phyloP scores from a whole-genome alignment of 2,329 filamentous ascomycete genomes.

The Chrysoporthe puriensis region DNA sequence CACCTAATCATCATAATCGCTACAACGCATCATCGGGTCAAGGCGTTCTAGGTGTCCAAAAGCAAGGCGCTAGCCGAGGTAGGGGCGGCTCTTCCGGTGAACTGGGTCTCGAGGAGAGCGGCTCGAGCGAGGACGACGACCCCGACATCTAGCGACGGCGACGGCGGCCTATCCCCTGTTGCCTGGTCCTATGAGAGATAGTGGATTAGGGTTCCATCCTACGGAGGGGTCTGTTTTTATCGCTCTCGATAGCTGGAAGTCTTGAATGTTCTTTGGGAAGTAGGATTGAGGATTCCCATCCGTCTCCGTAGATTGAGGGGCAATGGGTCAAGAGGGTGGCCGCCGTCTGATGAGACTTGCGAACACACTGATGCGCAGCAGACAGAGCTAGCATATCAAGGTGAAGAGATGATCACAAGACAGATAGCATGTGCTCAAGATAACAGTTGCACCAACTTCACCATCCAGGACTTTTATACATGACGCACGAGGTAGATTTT shows the following conservation, averaged over 20 bases:
- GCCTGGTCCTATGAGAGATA: slow-evolving; percentile 59
- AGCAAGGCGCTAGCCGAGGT: slow-evolving; percentile 35
- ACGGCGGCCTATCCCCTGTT: slow-evolving; percentile 70
- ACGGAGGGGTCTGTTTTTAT: slow-evolving; percentile 10
- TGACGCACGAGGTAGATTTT: background rate
- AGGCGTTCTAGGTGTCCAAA: slow-evolving; percentile 59
- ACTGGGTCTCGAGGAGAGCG: slow-evolving; percentile 47
- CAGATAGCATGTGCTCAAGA: background rate
- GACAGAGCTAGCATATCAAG: background rate
- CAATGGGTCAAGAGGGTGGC: slow-evolving; percentile 66
- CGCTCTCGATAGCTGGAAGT: slow-evolving; percentile 14
- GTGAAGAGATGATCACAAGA: background rate
- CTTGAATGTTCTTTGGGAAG: slow-evolving; percentile 8
- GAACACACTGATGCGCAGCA: background rate
- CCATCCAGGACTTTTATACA: background rate
- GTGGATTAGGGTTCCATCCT: slow-evolving; percentile 15
- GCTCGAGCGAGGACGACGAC: slow-evolving; percentile 66
- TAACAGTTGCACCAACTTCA: background rate
- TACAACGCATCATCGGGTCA: slow-evolving; percentile 39
- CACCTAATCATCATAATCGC: slow-evolving; percentile 43
- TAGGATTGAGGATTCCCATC: background rate
- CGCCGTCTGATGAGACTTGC: slow-evolving; percentile 48
- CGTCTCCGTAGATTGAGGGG: slow-evolving; percentile 56
- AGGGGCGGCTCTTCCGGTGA: slow-evolving; percentile 36
- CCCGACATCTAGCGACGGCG: slow-evolving; percentile 64